Base-by-base conservation (phyloP, 2,329 filamentous ascomycete genomes). In the Aspergillus terreus region DNA sequence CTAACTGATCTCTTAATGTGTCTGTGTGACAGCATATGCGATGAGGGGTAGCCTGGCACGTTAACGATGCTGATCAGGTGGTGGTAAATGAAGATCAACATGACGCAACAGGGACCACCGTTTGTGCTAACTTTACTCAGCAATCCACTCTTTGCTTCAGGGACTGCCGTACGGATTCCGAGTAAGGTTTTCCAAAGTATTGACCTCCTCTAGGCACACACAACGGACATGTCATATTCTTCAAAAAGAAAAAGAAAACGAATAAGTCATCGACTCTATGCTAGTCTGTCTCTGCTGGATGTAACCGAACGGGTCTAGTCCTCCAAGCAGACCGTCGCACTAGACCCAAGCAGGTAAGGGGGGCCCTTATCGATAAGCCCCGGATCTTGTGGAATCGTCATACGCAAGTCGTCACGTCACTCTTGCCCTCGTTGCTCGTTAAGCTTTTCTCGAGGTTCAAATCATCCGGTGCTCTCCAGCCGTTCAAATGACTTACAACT, bases 361-460 rank as follows among this genome's bases (percentile, higher is more conserved):
- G 19, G 19, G 2, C 19, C 19, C 12, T 60, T 56, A 59, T 61
- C 53, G 58, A 59, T 61, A 30, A 70, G 70, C 1, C 71, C 70
- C 21, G 64, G 66, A 7, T 65, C 69, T 15, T 50, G 38, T 55
- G 45, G 47, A 50, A 47, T 35, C 44, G 51, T 53, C 71, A 70
- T 54, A 68, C 72, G n/a, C 56, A 57, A 61, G 54, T 62, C 58
- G 52, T 60, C 59, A 62, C 58, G 60, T 63, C 60, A 60, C 58
- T 54, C 49, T 53, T 42, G 42, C 46, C 33, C 2, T 7, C 38
- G 32, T 23, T 36, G 43, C 23, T 32, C 27, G 40, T 32, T 33
- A 42, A n/a, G 11, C 4, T 4, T 47, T 17, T 27, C 25, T 6
- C 9, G 21, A 27, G 10, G 46, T 14, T 46, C 21, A 32, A 45